Base-by-base conservation (phyloP, 345 rosid genomes). In the Camelina neglecta region DNA sequence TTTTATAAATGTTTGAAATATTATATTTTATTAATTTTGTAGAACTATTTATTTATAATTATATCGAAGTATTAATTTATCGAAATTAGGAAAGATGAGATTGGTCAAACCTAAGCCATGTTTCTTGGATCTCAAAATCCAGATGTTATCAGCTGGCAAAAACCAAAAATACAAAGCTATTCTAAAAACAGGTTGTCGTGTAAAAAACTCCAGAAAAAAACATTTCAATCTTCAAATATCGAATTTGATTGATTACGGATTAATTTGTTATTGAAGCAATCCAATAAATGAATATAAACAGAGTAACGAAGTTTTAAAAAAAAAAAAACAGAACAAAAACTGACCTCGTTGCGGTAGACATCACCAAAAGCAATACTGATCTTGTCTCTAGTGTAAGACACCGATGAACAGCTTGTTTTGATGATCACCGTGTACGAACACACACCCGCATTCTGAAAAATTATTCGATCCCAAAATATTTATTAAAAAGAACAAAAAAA, bases 311-410 rank as follows among this genome's bases (percentile, higher is more conserved):
- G 4, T 12, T 2, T 26, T 24, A 24, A 21, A 21, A 21, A 35
- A 7, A 11, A 12, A 44, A 44, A 6, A 15, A 57, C 29, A 29
- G 31, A 2, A 12, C 2, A 49, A 15, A 29, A 54, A 23, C 39
- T 23, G 3, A 89, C 95, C 95, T 89, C 85, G 80, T 85, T 85
- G 79, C 90, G 89, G 72, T 84, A 83, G 6, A 86, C 85, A 75
- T 89, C 92, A n/a, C 95, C 92, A 57, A 88, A 89, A 0, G 90
- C 26, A 5, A 89, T 82, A 63, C 92, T 86, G 81, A 89, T 86
- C 77, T 79, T 84, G 67, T 89, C 95, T 57, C 89, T 82, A 5
- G 92, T 89, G 56, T 77, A 82, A 18, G 73, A 64, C 8, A 84
- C 75, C 0, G 95, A 89, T 35, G 92, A 84, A 79, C 95, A 89